phyloP scores from a whole-genome alignment of 2,329 filamentous ascomycete genomes.

The Exophiala calicioides region DNA sequence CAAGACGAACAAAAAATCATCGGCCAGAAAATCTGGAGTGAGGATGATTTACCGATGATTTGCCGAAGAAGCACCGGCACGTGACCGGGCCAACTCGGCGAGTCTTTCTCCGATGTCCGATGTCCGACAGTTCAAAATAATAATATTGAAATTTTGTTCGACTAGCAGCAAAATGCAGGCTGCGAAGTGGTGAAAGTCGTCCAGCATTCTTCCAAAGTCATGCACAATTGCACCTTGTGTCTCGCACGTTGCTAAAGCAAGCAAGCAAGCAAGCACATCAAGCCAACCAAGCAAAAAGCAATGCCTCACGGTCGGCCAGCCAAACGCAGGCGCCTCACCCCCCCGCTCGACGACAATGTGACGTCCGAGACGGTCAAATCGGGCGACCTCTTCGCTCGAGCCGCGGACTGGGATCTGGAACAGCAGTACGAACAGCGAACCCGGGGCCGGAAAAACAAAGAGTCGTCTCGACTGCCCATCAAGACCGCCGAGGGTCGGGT shows the following conservation, averaged over 20 bases:
- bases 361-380: conserved; percentile 35
- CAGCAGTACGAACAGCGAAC: conserved; percentile 83
- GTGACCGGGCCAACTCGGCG: too few relatives aligned
- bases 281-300: too few relatives aligned
- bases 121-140: too few relatives aligned
- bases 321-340: conserved; percentile 55
- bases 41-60: too few relatives aligned
- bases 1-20: too few relatives aligned
- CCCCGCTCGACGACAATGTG: conserved; percentile 43
- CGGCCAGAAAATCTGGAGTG: too few relatives aligned
- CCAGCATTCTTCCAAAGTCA: conserved; percentile 47
- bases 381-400: conserved; percentile 68
- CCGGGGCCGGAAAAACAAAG: conserved; percentile 74
- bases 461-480: conserved; percentile 77
- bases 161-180: conserved; percentile 46
- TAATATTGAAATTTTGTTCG: too few relatives aligned
- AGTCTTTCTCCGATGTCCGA: too few relatives aligned
- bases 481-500: conserved; percentile 78
- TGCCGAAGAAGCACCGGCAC: too few relatives aligned
- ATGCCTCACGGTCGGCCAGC: conserved; percentile 49
- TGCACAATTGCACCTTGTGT: too few relatives aligned
- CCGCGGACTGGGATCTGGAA: conserved; percentile 85
- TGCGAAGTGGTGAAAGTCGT: conserved; percentile 50
- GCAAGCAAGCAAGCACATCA: too few relatives aligned
- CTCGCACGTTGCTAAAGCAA: too few relatives aligned